Percentiles rank a stretch among this genome's conserved stretches.
phyloP scores from a whole-genome alignment of 2,329 filamentous ascomycete genomes.

The Penicillium decumbens region DNA sequence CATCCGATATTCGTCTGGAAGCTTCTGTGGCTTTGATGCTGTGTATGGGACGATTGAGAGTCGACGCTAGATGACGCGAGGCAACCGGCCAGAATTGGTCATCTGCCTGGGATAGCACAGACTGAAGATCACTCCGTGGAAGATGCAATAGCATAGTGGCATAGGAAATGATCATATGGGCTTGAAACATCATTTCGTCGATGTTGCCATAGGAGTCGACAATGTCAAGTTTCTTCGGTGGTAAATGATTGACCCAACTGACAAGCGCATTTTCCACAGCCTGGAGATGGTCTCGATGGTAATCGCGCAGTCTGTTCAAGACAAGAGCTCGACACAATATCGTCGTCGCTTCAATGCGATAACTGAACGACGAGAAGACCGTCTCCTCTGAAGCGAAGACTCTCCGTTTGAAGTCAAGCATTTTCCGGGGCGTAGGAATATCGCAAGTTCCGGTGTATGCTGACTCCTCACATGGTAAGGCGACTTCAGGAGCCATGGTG shows the following conservation, averaged over 20 bases:
- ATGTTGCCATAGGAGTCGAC: conserved; percentile 64
- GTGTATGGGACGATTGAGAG: conserved; percentile 33
- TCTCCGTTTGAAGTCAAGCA: conserved; percentile 55
- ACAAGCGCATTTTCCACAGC: conserved; percentile 53
- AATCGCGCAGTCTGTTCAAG: conserved; percentile 35
- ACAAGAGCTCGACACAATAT: conserved; percentile 69
- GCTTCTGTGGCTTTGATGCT: conserved; percentile 36
- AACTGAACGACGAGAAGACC: conserved; percentile 75
- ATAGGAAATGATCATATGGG: conserved; percentile 37
- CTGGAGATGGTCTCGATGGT: conserved; percentile 53
- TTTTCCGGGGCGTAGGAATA: conserved; percentile 56
- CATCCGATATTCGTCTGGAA: conserved; percentile 31
- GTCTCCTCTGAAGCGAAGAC: conserved; percentile 62
- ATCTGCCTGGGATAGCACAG: conserved; percentile 23
- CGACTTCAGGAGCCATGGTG: conserved; percentile 64
- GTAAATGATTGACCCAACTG: conserved; percentile 76
- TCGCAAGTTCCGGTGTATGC: conserved; percentile 48
- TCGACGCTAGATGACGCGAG: conserved; percentile 27
- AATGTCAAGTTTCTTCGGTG: conserved; percentile 62
- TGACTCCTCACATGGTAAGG: conserved; percentile 72
- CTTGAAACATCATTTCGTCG: conserved; percentile 57
- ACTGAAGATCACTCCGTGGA: conserved; percentile 64
- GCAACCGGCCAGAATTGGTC: conserved; percentile 26
- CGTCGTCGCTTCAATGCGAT: conserved; percentile 71
- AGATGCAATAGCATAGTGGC: conserved; percentile 68